Evolutionary conservation across 2,329 filamentous ascomycete species (phyloP).

Genomic region (Hansfordia pulvinata): DNA sequence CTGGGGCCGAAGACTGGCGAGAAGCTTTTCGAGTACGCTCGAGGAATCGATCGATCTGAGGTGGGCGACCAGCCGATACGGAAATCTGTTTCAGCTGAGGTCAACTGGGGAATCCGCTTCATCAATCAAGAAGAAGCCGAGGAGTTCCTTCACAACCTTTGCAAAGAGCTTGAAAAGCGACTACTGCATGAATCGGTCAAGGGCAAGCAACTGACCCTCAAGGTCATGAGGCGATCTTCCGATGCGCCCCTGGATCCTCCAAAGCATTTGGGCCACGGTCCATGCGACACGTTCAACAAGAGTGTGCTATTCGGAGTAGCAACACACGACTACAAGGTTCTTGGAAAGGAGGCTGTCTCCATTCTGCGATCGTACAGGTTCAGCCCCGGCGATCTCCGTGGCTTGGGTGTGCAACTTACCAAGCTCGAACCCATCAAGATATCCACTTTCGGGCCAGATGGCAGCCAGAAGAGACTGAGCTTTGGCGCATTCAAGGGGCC

Average conservation of each 20-base stretch:
- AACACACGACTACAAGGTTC: constrained; percentile 57
- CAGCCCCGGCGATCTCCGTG: constrained; percentile 82
- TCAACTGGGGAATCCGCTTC: constrained; percentile 97
- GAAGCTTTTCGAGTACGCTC: constrained; percentile 79
- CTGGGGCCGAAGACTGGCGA: constrained; percentile 89
- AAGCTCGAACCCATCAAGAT: constrained; percentile 72
- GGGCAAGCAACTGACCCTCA: constrained; percentile 80
- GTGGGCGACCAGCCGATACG: constrained; percentile 75
- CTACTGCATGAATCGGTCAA: constrained; percentile 74
- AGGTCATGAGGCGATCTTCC: constrained; percentile 77
- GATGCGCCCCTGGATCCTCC: constrained; percentile 84
- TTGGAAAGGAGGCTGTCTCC: constrained; percentile 74
- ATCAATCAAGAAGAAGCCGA: constrained; percentile 85
- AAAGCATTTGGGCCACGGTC: constrained; percentile 90
- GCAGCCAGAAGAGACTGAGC: constrained; percentile 66
- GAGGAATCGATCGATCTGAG: constrained; percentile 74
- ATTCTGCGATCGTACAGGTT: constrained; percentile 73
- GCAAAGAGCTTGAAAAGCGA: constrained; percentile 70
- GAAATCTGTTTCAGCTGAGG: constrained; percentile 92
- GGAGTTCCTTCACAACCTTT: constrained; percentile 76
- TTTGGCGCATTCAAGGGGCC: constrained; percentile 46
- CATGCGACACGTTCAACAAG: constrained; percentile 90
- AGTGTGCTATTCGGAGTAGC: constrained; percentile 71
- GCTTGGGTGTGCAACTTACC: constrained; percentile 84
- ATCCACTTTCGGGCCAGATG: constrained; percentile 40